phyloP scores from a whole-genome alignment of 192 early-diverging fungal genomes.

The Lobulomyces angularis region DNA sequence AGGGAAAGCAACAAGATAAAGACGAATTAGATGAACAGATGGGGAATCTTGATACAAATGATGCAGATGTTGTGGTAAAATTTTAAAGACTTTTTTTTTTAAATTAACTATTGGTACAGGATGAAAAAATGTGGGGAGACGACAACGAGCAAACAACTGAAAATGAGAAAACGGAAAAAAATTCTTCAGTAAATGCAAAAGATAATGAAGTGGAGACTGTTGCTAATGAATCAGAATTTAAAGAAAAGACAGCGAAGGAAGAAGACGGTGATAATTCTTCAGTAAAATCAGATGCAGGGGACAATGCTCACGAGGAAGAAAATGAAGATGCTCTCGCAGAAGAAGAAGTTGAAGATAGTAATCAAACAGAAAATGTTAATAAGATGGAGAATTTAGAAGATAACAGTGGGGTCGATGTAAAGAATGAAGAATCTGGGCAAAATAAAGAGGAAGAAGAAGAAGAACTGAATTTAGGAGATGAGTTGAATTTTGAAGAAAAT shows the following conservation, averaged over 20 bases:
- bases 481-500: constrained; percentile 50
- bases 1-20: constrained; percentile 62
- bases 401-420: constrained; percentile 27
- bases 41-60: constrained; percentile 78
- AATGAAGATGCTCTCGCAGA: constrained; percentile 30
- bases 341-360: constrained; percentile 26
- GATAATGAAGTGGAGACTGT: constrained; percentile 49
- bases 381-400: constrained; percentile 32
- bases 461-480: constrained; percentile 64
- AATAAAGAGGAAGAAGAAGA: constrained; percentile 54
- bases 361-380: constrained; percentile 18
- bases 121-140: constrained; percentile 97
- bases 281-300: constrained; percentile 33
- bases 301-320: constrained; percentile 26
- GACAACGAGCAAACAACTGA: constrained; percentile 39
- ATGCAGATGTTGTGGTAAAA: constrained; percentile 74
- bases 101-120: too few relatives aligned
- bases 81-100: too few relatives aligned
- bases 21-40: constrained; percentile 75
- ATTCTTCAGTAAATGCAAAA: constrained; percentile 30
- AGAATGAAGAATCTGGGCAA: constrained; percentile 22
- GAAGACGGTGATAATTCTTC: constrained; percentile 24
- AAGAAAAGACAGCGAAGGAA: constrained; percentile 25
- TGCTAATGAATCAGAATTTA: constrained; percentile 42
- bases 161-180: constrained; percentile 55